Evolutionary conservation across 2,329 filamentous ascomycete genomes (phyloP).

Genomic region (Colletotrichum eremochloae): DNA sequence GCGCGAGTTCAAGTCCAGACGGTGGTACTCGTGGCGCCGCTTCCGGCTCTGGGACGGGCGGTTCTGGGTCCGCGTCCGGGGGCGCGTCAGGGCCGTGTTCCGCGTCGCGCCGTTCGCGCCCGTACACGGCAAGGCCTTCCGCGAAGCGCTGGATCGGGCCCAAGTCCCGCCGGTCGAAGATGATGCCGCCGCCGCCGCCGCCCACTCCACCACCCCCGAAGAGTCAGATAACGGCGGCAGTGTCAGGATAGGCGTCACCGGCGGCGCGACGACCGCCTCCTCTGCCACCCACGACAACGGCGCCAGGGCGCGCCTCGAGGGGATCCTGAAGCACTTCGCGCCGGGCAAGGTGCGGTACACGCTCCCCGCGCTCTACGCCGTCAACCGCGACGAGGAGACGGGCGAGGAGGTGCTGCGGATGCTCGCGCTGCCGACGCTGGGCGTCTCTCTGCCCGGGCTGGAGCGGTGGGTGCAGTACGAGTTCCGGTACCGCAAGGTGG

Average conservation of each 20-base stretch:
- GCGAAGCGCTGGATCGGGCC: slow-evolving; percentile 53
- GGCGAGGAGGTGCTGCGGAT: slow-evolving; percentile 53
- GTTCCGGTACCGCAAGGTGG: slow-evolving; percentile 64
- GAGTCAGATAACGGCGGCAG: background rate
- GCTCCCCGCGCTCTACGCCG: slow-evolving; percentile 66
- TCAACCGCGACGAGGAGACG: slow-evolving; percentile 47
- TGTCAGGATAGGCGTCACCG: background rate
- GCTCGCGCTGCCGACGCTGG: slow-evolving; percentile 67
- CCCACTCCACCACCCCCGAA: accelerated
- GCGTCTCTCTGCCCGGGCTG: slow-evolving; percentile 60
- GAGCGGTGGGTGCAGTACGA: slow-evolving; percentile 64
- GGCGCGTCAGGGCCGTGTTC: slow-evolving; percentile 58
- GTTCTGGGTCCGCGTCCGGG: slow-evolving; percentile 69
- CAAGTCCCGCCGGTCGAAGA: slow-evolving; percentile 31
- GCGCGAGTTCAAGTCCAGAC: slow-evolving; percentile 31
- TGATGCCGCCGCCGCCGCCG: no score
- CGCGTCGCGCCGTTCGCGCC: slow-evolving; percentile 61
- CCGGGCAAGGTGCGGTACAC: slow-evolving; percentile 69
- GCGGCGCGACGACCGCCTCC: background rate
- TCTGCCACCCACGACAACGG: background rate
- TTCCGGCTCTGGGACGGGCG: slow-evolving; percentile 70
- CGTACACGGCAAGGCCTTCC: slow-evolving; percentile 62
- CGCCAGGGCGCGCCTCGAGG: slow-evolving; percentile 53
- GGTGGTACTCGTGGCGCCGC: slow-evolving; percentile 48
- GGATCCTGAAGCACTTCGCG: slow-evolving; percentile 62